Base-by-base conservation (phyloP, 108 stramenopile genomes). In the Skeletonema potamos region DNA sequence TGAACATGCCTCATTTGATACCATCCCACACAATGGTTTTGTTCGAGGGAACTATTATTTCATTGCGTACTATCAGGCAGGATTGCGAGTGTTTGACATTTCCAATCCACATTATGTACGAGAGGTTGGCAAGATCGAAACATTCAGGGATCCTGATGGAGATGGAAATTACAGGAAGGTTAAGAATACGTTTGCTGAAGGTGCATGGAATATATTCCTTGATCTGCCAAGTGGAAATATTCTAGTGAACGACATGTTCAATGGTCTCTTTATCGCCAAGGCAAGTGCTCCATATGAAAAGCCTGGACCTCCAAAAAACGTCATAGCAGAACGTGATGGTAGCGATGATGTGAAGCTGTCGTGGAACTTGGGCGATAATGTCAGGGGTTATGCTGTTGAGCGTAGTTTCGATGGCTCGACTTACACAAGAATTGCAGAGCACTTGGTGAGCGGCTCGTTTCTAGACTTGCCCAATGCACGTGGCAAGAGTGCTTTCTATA, bases 41-140 rank as follows among this genome's bases (percentile, higher is more conserved):
- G 28, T 74, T 26, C 66, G 36, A 15, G 73, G 73, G 4, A 6
- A 67, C 22, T 74, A 74, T 54, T 61, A 67, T 20, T 67, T 30
- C 46, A 66, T 39, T 61, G 73, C 73, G 0, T 74, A 68, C 33
- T 74, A 74, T 17, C 22, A 59, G 20, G 73, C 57, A 2, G 73
- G 73, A 10, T 20, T 68, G 7, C 12, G 73, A 22, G 66, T 74
- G 6, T 74, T 74, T 34, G 73, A 74, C 30, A 59, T 74, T 8
- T 68, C 66, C 43, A 74, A 74, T 46, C 66, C 66, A 41, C 29
- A 64, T 59, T 26, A 10, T 9, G 33, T 30, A 8, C 15, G 18
- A 15, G 73, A 74, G 41, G 73, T 74, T 27, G 73, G 73, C 3
- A 74, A 68, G 13, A 20, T 37, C 11, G 73, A 74, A 54, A 74